Base-by-base conservation (phyloP, 352 stramenopile species). In the Phytophthora cryptogea region DNA sequence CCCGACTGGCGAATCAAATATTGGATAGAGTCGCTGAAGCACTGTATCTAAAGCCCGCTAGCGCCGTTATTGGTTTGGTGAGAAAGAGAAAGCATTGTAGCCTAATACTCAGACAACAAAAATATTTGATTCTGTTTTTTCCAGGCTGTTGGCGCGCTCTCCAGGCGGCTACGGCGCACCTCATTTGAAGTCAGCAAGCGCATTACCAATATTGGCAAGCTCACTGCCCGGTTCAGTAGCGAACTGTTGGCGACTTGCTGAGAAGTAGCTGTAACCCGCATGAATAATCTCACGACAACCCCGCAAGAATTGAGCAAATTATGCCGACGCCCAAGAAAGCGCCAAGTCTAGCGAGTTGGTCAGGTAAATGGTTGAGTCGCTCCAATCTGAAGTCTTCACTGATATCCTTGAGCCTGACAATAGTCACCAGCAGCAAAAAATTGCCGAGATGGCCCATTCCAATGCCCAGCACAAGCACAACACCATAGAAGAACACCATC, bases 361-460 rank as follows among this genome's bases (percentile, higher is more conserved):
- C 73, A 0, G 84, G 78, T 36, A 94, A 62, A 7, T 79, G 62
- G 17, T 81, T 61, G 28, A 94, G 68, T 55, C 74, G 61, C 49
- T 91, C 85, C 23, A 91, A 60, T 48, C 83, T 69, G 44, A 94
- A 92, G 8, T 76, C 76, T 41, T 94, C 85, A 47, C 65, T 77
- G 14, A 92, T 75, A 51, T 86, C 79, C 33, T 89, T 88, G 9
- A 92, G 62, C 35, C 76, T 76, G 17, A 59, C 27, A 26, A 94
- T 79, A 1, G 74, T 78, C 14, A 78, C 50, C 6, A 92, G 5
- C 28, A 94, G 66, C n/a, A 85, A 17, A 11, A 92, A 63, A 56
- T 94, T 92, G 4, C 78, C 76, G 8, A 91, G 30, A 54, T 94
- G 80, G 17, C 84, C 82, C 44, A 88, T 51, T 4, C 68, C 43